Conservation (phyloP, 208 protist species). For the Chromosphaera perkinsii region DNA sequence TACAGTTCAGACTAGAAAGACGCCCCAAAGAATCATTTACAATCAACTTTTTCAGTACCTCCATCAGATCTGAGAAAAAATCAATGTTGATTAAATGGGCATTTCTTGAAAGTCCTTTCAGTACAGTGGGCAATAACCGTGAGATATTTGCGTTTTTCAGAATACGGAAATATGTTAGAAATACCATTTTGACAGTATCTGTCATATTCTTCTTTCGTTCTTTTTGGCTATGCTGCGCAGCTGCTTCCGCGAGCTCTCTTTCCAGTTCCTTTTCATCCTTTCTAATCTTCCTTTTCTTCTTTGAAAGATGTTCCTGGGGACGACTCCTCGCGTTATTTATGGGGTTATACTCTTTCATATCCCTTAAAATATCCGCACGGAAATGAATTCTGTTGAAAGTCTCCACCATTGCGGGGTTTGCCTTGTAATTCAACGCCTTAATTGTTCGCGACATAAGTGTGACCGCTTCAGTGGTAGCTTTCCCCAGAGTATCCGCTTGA, state of each 20-base stretch:
- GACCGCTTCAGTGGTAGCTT: too few relatives aligned
- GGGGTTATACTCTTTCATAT: too few relatives aligned
- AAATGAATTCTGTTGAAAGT: too few relatives aligned
- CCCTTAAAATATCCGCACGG: too few relatives aligned
- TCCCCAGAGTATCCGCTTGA: too few relatives aligned
- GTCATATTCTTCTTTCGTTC: slow-evolving; percentile 11
- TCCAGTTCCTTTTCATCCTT: slow-evolving; percentile 16
- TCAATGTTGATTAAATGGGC: slow-evolving; percentile 38
- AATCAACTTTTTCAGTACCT: background rate
- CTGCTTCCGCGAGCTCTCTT: slow-evolving; percentile 9
- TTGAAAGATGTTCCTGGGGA: slow-evolving; percentile 5
- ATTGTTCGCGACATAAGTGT: too few relatives aligned
- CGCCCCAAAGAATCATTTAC: background rate
- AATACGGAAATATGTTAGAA: slow-evolving; percentile 35
- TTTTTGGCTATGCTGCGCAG: background rate
- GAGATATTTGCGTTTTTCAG: slow-evolving; percentile 13
- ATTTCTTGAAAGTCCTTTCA: slow-evolving; percentile 16
- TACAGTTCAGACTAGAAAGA: background rate
- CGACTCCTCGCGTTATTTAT: slow-evolving; percentile 5
- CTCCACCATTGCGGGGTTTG: too few relatives aligned
- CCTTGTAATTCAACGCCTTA: too few relatives aligned
- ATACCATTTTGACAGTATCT: slow-evolving; percentile 32
- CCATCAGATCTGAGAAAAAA: slow-evolving; percentile 27
- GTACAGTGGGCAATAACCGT: slow-evolving; percentile 3
- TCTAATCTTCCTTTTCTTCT: slow-evolving; percentile 9